Base-by-base conservation (phyloP, 1,284 basidiomycete genomes). In the Rhodotorula sp. region DNA sequence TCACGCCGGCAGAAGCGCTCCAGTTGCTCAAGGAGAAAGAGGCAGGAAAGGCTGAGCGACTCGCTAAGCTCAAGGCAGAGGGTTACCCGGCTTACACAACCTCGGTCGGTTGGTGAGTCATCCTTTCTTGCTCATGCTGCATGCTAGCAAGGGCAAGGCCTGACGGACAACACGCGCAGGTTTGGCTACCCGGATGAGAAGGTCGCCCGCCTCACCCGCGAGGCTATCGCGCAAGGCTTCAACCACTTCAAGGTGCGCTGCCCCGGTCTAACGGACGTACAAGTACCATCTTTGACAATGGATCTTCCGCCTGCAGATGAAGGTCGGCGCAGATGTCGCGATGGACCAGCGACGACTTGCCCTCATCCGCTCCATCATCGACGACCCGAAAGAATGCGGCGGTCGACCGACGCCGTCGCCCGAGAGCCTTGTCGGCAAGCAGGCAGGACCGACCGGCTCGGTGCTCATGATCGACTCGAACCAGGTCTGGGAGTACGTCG, bases 391-490 rank as follows among this genome's bases (percentile, higher is more conserved):
- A 76, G 76, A 78, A 31, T 78, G 72, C 54, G 67, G 56, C 1
- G 61, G 65, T 5, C 71, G 78, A 5, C 65, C 69, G 21, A 57
- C 51, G 8, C 78, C 78, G 15, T 46, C 61, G 2, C 62, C 77
- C 12, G 75, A 69, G 65, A 75, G 73, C 62, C 87, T 83, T 39
- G 85, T 83, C 65, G 91, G 90, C 20, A 98, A 97, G 87, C 97
- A 97, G 77, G 93, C 94, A 10, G 93, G 94, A 16, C 92, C 93
- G 4, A 93, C 93, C 0, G 94, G 95, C 20, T 88, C 90, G 62
- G 94, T 97, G 34, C 85, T 97, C 72, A 97, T 97, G 94, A 92
- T 97, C 75, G 94, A 97, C 81, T 91, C 94, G 62, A 97, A 97
- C 83, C 94, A 95, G 82, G 76, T 79, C n/a, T 64, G 18, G 56